A percentile compares a stretch with the other conserved stretches of the same genome.
phyloP scores from a whole-genome alignment of 306 rosid species.

The peach (Prunus persica) region Prunus_persica_NCBIv2 NC_034014.1:30725501-30726000 shows the following conservation, averaged over 20 bases:
- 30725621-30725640: neutral
- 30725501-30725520: slow-evolving; percentile 3
- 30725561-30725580: neutral
- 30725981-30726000: neutral
- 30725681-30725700: neutral
- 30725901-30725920: slow-evolving; percentile 76
- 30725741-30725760: neutral
- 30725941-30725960: slow-evolving; percentile 35
- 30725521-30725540: slow-evolving; percentile 1
- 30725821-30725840: slow-evolving; percentile 83
- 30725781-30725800: slow-evolving; percentile 12
- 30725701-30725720: neutral
- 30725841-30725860: slow-evolving; percentile 68
- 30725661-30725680: neutral
- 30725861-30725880: slow-evolving; percentile 65
- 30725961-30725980: neutral
- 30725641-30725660: neutral
- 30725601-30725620: neutral
- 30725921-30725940: slow-evolving; percentile 81
- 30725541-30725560: no score
- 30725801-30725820: slow-evolving; percentile 80
- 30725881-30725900: slow-evolving; percentile 61
- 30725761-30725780: neutral
- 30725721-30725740: neutral
- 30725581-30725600: neutral